Evolutionary conservation across 1,284 basidiomycete species (phyloP).

Genomic region (Melanopsichium pennsylvanicum): DNA sequence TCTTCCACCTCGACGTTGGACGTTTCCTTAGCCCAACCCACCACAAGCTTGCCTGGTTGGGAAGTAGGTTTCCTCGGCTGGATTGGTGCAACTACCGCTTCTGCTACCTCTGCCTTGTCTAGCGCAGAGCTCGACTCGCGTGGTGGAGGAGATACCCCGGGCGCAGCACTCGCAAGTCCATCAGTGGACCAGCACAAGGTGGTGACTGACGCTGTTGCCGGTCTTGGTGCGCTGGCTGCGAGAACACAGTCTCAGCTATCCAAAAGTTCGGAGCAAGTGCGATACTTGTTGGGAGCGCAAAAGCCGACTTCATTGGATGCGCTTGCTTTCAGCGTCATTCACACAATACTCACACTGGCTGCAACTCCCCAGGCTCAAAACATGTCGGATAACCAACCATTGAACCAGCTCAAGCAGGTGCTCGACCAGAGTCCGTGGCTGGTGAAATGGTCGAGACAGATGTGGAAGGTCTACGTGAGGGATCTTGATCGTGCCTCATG

Average conservation of each 20-base stretch:
- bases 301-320: conserved; percentile 43
- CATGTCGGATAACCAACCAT: conserved; percentile 4
- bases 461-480: conserved; percentile 40
- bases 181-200: conserved; percentile 39
- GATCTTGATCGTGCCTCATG: conserved; percentile 28
- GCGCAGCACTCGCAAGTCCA: conserved; percentile 27
- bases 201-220: conserved; percentile 20
- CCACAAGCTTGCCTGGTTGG: conserved; percentile 45
- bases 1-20: neutral
- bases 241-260: conserved; percentile 24
- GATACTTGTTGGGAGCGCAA: conserved; percentile 14
- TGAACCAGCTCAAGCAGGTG: conserved; percentile 23
- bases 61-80: conserved; percentile 44
- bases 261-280: neutral
- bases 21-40: conserved; percentile 27
- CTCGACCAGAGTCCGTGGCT: conserved; percentile 41
- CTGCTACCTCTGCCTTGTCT: conserved; percentile 22
- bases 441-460: conserved; percentile 31
- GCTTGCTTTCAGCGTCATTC: conserved; percentile 44
- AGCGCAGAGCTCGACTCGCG: conserved; percentile 31
- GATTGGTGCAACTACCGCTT: conserved; percentile 32
- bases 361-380: conserved; percentile 30
- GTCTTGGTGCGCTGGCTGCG: conserved; percentile 29
- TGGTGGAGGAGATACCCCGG: conserved; percentile 37
- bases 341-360: conserved; percentile 47